phyloP scores from a whole-genome alignment of 148 eudicot species.

The Gaultheria prostrata region DNA sequence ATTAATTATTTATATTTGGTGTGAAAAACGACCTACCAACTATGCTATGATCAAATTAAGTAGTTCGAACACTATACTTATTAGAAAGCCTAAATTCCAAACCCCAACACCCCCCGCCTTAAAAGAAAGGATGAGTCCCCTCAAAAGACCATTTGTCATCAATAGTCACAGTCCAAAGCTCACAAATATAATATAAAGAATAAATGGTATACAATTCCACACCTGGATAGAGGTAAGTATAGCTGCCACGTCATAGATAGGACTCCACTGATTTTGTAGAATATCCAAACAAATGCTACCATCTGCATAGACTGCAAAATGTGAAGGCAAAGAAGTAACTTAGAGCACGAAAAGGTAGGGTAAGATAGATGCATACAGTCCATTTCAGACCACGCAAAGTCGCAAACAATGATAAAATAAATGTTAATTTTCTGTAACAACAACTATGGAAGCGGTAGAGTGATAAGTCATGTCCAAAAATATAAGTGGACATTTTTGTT shows the following conservation, averaged over 20 bases:
- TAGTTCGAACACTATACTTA: background rate
- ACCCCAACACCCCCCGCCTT: background rate
- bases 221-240: conserved; percentile 85
- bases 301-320: conserved; percentile 69
- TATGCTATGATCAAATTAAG: background rate
- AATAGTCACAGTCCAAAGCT: background rate
- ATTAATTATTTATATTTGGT: too few species aligned
- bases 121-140: too few species aligned
- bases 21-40: too few species aligned
- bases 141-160: background rate
- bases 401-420: background rate
- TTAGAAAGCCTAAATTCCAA: background rate
- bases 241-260: conserved; percentile 84
- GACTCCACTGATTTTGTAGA: conserved; percentile 88
- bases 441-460: background rate
- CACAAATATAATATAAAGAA: conserved; percentile 7
- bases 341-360: background rate
- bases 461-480: background rate
- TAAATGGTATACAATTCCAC: background rate
- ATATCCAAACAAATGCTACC: conserved; percentile 88
- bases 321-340: conserved; percentile 1
- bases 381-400: conserved; percentile 1
- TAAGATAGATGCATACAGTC: background rate
- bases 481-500: background rate
- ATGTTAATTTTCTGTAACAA: background rate